These are phyloP conservation scores for Jimgerdemannia flammicorona DNA, from an alignment of 192 early-diverging fungal genomes.

Conservation along the genomic window DNA sequence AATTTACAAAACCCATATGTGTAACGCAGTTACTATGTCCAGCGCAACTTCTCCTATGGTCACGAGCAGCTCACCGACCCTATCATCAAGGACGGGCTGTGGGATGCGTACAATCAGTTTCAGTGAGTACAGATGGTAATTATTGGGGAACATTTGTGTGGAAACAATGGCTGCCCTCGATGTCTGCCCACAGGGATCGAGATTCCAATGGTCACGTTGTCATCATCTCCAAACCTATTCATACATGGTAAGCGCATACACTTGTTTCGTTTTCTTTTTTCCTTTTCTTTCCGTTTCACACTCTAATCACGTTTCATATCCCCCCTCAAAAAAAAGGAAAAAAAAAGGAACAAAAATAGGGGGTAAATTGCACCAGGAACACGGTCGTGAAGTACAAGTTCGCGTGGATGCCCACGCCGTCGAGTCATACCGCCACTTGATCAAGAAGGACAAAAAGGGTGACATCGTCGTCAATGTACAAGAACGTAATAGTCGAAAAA, in stretches of 20 bases:
- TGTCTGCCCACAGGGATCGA: background rate
- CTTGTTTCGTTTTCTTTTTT: background rate
- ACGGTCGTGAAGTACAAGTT: conserved; percentile 86
- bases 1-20: background rate
- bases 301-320: too few species aligned
- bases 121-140: conserved; percentile 39
- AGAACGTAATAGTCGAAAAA: background rate
- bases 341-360: too few species aligned
- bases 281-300: background rate
- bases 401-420: conserved; percentile 82
- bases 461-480: too few species aligned
- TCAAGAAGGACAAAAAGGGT: too few species aligned
- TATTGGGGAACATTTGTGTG: background rate
- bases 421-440: conserved; percentile 66
- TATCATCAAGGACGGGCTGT: conserved; percentile 95
- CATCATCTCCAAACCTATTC: background rate
- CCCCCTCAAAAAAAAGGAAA: too few species aligned
- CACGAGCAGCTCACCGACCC: conserved; percentile 77
- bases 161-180: too few species aligned
- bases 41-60: conserved; percentile 66
- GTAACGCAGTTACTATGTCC: conserved; percentile 48
- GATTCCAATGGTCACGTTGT: background rate
- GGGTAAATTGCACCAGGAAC: conserved; percentile 76
- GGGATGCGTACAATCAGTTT: conserved; percentile 95
- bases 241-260: background rate